Percentiles rank a stretch among this genome's conserved stretches.
Evolutionary conservation across 306 rosid genomes (phyloP).

Genomic region (Cercis canadensis): DNA sequence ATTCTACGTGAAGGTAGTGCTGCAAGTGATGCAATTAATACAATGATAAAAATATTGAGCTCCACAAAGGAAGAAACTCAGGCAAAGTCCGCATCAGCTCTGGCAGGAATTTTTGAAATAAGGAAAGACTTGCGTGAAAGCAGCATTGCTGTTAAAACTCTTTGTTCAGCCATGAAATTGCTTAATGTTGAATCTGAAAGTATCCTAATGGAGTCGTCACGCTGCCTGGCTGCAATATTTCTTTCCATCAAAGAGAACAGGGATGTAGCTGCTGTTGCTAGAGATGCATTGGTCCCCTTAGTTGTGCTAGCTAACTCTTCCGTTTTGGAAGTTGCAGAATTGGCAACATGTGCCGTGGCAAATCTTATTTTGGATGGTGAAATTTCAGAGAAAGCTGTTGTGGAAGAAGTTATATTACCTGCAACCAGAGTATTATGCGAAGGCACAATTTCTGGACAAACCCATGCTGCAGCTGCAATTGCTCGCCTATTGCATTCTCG

Average conservation of each 20-base stretch:
- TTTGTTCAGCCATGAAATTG: slow-evolving; percentile 69
- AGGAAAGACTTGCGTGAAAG: slow-evolving; percentile 95
- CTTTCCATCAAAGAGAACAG: slow-evolving; percentile 91
- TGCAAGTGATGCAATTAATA: slow-evolving; percentile 88
- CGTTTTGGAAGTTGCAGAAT: slow-evolving; percentile 85
- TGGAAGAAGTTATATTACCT: slow-evolving; percentile 84
- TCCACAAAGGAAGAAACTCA: slow-evolving; percentile 91
- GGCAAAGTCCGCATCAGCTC: slow-evolving; percentile 92
- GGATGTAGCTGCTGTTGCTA: slow-evolving; percentile 81
- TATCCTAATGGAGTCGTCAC: slow-evolving; percentile 81
- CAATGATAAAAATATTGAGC: slow-evolving; percentile 78
- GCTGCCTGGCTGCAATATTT: slow-evolving; percentile 88
- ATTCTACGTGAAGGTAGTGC: slow-evolving; percentile 95
- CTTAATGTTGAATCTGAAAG: slow-evolving; percentile 79
- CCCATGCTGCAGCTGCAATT: slow-evolving; percentile 93
- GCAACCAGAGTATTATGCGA: slow-evolving; percentile 89
- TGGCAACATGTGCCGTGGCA: slow-evolving; percentile 87
- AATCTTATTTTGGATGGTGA: slow-evolving; percentile 87
- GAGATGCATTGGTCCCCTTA: slow-evolving; percentile 66
- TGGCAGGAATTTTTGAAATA: slow-evolving; percentile 87
- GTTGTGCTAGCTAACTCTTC: slow-evolving; percentile 76
- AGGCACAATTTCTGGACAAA: slow-evolving; percentile 80
- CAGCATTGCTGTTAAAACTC: slow-evolving; percentile 81
- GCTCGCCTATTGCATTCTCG: slow-evolving; percentile 87
- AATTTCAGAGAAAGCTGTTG: slow-evolving; percentile 74